phyloP scores from a whole-genome alignment of 2,329 filamentous ascomycete genomes.

The Fusarium compactum region DNA sequence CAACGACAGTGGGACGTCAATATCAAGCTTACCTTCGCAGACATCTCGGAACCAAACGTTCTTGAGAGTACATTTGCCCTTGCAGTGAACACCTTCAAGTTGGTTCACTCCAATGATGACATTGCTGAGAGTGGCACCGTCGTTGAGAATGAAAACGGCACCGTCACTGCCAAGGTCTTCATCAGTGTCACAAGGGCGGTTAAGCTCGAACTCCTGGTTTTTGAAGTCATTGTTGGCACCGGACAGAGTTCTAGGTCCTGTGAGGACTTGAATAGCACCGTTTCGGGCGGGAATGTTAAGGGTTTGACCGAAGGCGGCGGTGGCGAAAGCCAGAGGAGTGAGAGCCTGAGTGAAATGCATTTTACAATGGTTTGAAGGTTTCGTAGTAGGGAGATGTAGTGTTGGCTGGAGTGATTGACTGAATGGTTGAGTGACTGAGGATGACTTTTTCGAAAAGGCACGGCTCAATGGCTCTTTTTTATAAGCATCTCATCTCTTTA shows the following conservation, averaged over 20 bases:
- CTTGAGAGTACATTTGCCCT: constrained; percentile 55
- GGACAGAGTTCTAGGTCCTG: neutral
- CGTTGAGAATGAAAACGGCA: constrained; percentile 58
- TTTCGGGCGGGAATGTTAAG: neutral
- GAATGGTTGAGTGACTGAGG: neutral
- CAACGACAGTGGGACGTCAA: neutral
- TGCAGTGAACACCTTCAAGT: constrained; percentile 63
- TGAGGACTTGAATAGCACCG: neutral
- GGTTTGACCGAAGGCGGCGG: neutral
- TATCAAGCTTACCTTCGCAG: neutral
- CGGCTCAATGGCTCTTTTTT: neutral
- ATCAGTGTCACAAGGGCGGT: neutral
- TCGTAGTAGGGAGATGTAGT: neutral
- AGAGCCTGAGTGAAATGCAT: neutral
- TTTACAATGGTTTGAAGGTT: neutral
- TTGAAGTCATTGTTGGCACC: neutral
- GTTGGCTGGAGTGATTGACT: neutral
- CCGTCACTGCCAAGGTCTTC: neutral
- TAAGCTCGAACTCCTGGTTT: neutral
- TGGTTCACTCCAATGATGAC: constrained; percentile 66
- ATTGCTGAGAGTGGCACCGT: constrained; percentile 62
- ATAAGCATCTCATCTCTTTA: neutral
- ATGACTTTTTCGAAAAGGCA: neutral
- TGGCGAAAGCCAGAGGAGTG: neutral
- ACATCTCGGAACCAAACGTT: constrained; percentile 15